A percentile compares a stretch with the other conserved stretches of the same genome.
phyloP scores from a whole-genome alignment of 441 rosid genomes.

The Corymbia citriodora region DNA sequence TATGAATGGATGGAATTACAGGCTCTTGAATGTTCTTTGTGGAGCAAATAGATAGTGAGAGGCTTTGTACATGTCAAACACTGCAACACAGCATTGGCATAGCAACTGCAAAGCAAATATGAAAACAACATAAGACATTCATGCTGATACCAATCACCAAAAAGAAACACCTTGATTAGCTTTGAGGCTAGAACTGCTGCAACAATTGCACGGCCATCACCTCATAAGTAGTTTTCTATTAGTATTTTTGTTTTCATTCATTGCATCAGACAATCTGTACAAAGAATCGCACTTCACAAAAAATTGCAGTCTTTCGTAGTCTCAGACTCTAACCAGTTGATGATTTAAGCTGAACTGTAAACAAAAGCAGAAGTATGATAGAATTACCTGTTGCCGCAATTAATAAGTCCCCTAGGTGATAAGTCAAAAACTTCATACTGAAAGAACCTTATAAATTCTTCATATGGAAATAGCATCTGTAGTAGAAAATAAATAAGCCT shows the following conservation, averaged over 20 bases:
- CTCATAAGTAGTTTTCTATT: not conserved
- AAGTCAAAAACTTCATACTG: slow-evolving; percentile 51
- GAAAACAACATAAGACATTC: not conserved
- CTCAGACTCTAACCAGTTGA: not conserved
- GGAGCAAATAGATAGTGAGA: slow-evolving; percentile 63
- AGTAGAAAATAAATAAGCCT: not conserved
- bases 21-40: slow-evolving; percentile 67
- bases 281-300: not conserved
- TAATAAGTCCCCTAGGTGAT: slow-evolving; percentile 75
- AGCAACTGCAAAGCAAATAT: slow-evolving; percentile 56
- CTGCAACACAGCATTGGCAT: slow-evolving; percentile 90
- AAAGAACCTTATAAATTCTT: slow-evolving; percentile 64
- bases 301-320: not conserved
- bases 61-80: slow-evolving; percentile 83
- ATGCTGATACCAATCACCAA: not conserved
- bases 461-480: slow-evolving; percentile 85
- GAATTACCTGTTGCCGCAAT: slow-evolving; percentile 76
- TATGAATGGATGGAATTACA: slow-evolving; percentile 32
- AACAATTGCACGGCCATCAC: slow-evolving; percentile 1
- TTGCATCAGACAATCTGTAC: not conserved
- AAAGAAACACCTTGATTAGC: not conserved
- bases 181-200: not conserved
- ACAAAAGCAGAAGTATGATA: not conserved
- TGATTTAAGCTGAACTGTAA: not conserved
- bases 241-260: not conserved